These are phyloP conservation scores for Peterozyma toletana DNA, from an alignment of 805 yeast species.

Conservation along the genomic window DNA sequence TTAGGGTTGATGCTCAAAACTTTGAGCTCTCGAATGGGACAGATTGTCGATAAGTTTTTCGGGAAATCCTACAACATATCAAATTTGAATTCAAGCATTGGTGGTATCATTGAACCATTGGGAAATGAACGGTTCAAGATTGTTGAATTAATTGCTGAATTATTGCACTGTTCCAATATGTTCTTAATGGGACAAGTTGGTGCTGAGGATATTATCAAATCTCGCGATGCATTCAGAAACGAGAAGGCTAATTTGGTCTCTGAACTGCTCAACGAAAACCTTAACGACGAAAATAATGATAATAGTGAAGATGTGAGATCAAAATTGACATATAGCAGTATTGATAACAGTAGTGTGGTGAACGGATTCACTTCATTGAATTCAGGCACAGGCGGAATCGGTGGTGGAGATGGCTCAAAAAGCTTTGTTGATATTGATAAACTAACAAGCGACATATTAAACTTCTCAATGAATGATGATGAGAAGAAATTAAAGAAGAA, in stretches of 20 bases:
- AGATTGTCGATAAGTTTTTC: slow-evolving; percentile 22
- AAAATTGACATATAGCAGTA: slow-evolving; percentile 6
- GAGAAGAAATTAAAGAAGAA: slow-evolving; percentile 12
- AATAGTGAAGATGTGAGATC: slow-evolving; percentile 4
- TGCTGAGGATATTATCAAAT: slow-evolving; percentile 56
- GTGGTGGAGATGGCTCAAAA: slow-evolving; percentile 22
- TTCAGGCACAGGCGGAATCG: slow-evolving; percentile 2
- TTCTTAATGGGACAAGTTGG: slow-evolving; percentile 71
- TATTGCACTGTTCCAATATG: slow-evolving; percentile 95
- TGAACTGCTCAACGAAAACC: slow-evolving; percentile 25
- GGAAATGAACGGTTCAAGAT: slow-evolving; percentile 89
- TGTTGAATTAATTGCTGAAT: slow-evolving; percentile 87
- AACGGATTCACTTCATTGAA: slow-evolving; percentile 5
- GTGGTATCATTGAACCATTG: slow-evolving; percentile 53
- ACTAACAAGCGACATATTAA: slow-evolving; percentile 26
- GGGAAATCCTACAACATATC: slow-evolving; percentile 15
- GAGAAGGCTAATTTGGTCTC: slow-evolving; percentile 34
- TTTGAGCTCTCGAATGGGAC: slow-evolving; percentile 44
- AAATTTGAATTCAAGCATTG: slow-evolving; percentile 49
- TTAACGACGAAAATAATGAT: slow-evolving; percentile 12
- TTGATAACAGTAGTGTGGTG: neutral
- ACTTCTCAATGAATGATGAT: slow-evolving; percentile 3
- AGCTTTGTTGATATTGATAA: slow-evolving; percentile 19
- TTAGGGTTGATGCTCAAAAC: slow-evolving; percentile 76
- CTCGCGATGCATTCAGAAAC: slow-evolving; percentile 65